phyloP scores from a whole-genome alignment of 2,329 filamentous ascomycete genomes.

The Stemphylium vesicarium region DNA sequence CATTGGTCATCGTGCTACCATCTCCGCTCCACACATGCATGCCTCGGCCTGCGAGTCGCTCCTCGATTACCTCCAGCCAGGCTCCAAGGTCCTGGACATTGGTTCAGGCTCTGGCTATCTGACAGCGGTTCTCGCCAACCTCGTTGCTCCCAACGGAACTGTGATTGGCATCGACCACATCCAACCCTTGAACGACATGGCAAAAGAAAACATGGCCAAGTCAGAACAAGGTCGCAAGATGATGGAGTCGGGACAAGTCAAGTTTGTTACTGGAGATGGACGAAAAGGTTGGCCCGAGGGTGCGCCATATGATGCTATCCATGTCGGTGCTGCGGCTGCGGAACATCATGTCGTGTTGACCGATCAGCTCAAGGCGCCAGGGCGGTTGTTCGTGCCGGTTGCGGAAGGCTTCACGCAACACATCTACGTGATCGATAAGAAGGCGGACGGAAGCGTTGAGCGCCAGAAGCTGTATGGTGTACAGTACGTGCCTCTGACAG shows the following conservation, averaged over 20 bases:
- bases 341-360: constrained; percentile 75
- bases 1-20: constrained; percentile 72
- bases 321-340: constrained; percentile 86
- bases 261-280: constrained; percentile 76
- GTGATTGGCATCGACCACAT: constrained; percentile 60
- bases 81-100: constrained; percentile 57
- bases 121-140: constrained; percentile 83
- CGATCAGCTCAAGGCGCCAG: constrained; percentile 78
- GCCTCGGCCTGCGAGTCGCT: constrained; percentile 69
- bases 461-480: constrained; percentile 69
- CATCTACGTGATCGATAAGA: constrained; percentile 78
- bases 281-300: constrained; percentile 55
- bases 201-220: constrained; percentile 52
- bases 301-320: constrained; percentile 84
- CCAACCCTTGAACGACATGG: constrained; percentile 53
- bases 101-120: constrained; percentile 70
- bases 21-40: constrained; percentile 77
- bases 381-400: constrained; percentile 81
- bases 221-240: constrained; percentile 58
- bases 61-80: constrained; percentile 62
- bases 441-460: constrained; percentile 65
- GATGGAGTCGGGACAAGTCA: constrained; percentile 67
- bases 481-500: constrained; percentile 77
- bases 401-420: constrained; percentile 65
- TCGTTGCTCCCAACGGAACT: constrained; percentile 62